These are phyloP conservation scores for Periconia sp. DNA, from an alignment of 2,329 filamentous ascomycete genomes.

Conservation along the genomic window DNA sequence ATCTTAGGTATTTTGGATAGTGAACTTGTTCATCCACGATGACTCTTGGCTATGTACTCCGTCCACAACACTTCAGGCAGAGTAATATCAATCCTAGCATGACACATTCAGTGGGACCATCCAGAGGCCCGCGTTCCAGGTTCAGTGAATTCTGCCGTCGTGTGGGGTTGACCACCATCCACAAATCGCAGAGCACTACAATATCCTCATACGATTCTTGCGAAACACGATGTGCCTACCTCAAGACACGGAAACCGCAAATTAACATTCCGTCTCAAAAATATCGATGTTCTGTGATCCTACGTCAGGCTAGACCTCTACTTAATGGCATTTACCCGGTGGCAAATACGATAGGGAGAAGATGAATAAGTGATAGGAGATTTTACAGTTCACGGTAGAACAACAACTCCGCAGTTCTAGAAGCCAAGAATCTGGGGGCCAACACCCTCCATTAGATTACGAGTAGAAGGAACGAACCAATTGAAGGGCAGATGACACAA, in stretches of 20 bases:
- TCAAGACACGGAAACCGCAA: constrained; percentile 13
- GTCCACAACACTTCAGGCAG: constrained; percentile 11
- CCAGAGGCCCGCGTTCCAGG: constrained; percentile 20
- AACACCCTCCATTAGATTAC: neutral
- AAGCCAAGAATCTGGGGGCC: neutral
- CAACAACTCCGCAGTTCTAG: neutral
- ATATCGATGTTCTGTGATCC: constrained; percentile 4
- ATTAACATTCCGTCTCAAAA: constrained; percentile 8
- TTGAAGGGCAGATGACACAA: neutral
- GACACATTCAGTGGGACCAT: constrained; percentile 12
- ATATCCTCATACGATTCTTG: constrained; percentile 11
- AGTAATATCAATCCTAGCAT: constrained; percentile 13
- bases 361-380: neutral
- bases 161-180: constrained; percentile 16
- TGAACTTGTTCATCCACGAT: neutral
- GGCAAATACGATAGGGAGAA: constrained; percentile 14
- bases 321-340: constrained; percentile 17
- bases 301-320: neutral
- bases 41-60: constrained; percentile 11
- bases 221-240: constrained; percentile 9
- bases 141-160: constrained; percentile 21
- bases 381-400: neutral
- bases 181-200: constrained; percentile 8
- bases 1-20: constrained; percentile 12
- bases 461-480: constrained; percentile 3